Conservation (phyloP, 805 yeast genomes). For the Candida silvatica region DNA sequence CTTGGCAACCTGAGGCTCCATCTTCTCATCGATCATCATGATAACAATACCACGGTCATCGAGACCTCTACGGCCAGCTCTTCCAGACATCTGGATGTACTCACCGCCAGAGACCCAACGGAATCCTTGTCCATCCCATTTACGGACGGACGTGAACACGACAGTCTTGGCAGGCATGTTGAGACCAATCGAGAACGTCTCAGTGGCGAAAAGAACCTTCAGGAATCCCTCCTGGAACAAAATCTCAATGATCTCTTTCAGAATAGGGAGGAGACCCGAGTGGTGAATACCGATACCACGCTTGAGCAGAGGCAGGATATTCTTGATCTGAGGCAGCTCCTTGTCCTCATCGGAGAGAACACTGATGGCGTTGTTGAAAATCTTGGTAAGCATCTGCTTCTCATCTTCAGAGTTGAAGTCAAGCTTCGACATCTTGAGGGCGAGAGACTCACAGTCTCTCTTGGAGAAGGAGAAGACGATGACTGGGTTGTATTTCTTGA, state of each 20-base stretch:
- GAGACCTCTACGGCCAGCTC: slow-evolving; percentile 99
- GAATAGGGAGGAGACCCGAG: slow-evolving; percentile 85
- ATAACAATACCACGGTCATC: slow-evolving; percentile 99
- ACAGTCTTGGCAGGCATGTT: slow-evolving; percentile 99
- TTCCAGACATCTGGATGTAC: slow-evolving; percentile 98
- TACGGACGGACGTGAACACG: slow-evolving; percentile 93
- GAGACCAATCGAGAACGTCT: slow-evolving; percentile 94
- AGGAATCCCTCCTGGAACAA: slow-evolving; percentile 93
- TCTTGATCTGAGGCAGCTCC: slow-evolving; percentile 90
- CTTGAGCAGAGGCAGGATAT: slow-evolving; percentile 77
- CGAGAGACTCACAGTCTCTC: slow-evolving; percentile 92
- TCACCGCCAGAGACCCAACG: slow-evolving; percentile 99
- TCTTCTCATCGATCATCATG: slow-evolving; percentile 98
- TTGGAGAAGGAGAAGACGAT: slow-evolving; percentile 97
- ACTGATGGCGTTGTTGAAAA: slow-evolving; percentile 83
- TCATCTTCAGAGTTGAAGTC: slow-evolving; percentile 94
- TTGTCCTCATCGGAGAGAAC: slow-evolving; percentile 85
- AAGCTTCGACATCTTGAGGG: slow-evolving; percentile 89
- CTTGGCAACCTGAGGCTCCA: slow-evolving; percentile 99
- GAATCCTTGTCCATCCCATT: slow-evolving; percentile 97
- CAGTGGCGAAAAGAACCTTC: slow-evolving; percentile 94
- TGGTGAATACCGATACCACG: slow-evolving; percentile 98
- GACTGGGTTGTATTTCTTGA: slow-evolving; percentile 93
- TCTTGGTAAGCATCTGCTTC: slow-evolving; percentile 81
- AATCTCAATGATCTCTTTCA: slow-evolving; percentile 93